Evolutionary conservation across 495 filamentous ascomycete genomes (phyloP).

Genomic region (Lasiosphaeria miniovina): DNA sequence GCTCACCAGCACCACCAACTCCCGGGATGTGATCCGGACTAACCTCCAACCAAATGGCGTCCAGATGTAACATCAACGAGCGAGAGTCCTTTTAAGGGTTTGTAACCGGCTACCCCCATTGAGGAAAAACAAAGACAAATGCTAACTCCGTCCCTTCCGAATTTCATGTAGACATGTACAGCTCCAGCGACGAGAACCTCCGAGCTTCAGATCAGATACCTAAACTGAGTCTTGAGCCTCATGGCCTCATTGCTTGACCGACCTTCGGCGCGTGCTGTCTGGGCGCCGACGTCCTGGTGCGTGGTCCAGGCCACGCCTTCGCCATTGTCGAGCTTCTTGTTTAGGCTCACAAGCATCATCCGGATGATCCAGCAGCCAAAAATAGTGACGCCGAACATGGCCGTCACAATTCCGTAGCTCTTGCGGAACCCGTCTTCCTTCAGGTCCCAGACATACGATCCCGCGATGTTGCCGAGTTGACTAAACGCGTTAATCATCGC

Average conservation of each 20-base stretch:
- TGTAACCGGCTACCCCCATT: too few relatives aligned
- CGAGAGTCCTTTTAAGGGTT: too few relatives aligned
- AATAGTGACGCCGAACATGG: conserved; percentile 62
- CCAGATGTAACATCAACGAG: too few relatives aligned
- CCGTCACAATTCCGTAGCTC: conserved; percentile 53
- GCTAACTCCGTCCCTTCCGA: too few relatives aligned
- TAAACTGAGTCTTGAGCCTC: conserved; percentile 13
- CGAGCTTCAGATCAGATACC: conserved; percentile 13
- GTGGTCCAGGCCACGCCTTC: conserved; percentile 25
- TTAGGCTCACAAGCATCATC: conserved; percentile 59
- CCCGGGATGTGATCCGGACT: too few relatives aligned
- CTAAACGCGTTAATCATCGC: conserved; percentile 76
- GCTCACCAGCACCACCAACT: too few relatives aligned
- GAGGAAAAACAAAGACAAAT: too few relatives aligned
- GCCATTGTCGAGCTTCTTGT: conserved; percentile 61
- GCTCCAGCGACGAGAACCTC: too few relatives aligned
- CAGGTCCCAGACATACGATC: conserved; percentile 67
- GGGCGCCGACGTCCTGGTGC: conserved; percentile 22
- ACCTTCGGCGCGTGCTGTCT: conserved; percentile 18
- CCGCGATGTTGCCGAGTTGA: conserved; percentile 70
- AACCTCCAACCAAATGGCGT: too few relatives aligned
- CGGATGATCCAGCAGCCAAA: conserved; percentile 45
- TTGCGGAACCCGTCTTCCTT: conserved; percentile 37
- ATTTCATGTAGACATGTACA: too few relatives aligned
- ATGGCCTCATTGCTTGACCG: conserved; percentile 7